These are phyloP conservation scores for Plantago ovata DNA, from an alignment of 257 asterid species.

Conservation along the genomic window DNA sequence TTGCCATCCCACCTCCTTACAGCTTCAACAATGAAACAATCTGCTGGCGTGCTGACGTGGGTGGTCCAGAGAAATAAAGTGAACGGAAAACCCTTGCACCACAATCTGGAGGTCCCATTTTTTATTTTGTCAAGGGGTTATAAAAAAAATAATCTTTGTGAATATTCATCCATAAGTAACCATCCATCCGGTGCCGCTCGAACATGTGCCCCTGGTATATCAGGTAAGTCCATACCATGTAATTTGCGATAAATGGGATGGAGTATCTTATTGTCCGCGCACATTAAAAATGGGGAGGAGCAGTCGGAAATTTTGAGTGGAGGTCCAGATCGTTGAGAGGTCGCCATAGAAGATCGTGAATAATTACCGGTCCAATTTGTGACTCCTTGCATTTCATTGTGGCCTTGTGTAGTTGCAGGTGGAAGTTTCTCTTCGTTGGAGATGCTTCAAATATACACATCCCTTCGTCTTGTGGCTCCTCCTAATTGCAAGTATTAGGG, in stretches of 20 bases:
- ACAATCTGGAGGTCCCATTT: not conserved
- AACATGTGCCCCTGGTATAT: not conserved
- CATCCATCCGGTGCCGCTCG: not conserved
- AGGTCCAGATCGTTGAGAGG: not conserved
- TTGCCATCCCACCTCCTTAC: not conserved
- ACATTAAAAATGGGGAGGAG: too few species aligned
- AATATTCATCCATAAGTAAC: too few species aligned
- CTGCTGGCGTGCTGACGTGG: constrained; percentile 6
- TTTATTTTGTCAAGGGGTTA: constrained; percentile 3
- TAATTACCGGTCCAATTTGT: constrained; percentile 2
- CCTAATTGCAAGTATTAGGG: constrained; percentile 1
- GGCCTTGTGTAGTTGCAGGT: constrained; percentile 1
- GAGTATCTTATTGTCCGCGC: not conserved
- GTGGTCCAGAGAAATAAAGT: not conserved
- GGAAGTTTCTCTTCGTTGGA: not conserved
- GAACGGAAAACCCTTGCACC: not conserved
- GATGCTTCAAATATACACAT: not conserved
- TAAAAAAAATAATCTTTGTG: not conserved
- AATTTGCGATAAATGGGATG: not conserved
- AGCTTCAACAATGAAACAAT: not conserved
- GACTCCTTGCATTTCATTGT: not conserved
- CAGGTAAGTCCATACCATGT: not conserved
- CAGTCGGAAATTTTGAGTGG: too few species aligned
- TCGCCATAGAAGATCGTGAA: not conserved
- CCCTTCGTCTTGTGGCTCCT: not conserved